A percentile compares a stretch with the other conserved stretches of the same genome.
Evolutionary conservation across 164 flowering plant genomes (phyloP).

Genomic region (Sextonia rubra): DNA sequence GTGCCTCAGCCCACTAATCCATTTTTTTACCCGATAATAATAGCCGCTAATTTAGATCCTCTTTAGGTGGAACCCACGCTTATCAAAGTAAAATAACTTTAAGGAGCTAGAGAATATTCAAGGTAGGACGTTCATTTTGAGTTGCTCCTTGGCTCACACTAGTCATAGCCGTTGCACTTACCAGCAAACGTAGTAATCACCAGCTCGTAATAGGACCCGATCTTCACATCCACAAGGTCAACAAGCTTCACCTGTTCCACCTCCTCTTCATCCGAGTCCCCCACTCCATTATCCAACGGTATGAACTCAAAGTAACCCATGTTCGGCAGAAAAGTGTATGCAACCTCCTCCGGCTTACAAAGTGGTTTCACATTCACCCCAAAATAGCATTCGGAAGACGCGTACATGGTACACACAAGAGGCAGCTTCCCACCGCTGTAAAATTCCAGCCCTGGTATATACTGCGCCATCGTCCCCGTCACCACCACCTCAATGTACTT

Average conservation of each 20-base stretch:
- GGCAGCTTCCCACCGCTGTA: constrained; percentile 65
- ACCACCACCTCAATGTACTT: constrained; percentile 86
- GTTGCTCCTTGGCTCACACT: no score
- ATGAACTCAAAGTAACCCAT: constrained; percentile 79
- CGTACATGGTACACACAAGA: constrained; percentile 68
- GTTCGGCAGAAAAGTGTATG: constrained; percentile 73
- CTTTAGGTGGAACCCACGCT: no score
- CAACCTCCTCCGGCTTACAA: constrained; percentile 54
- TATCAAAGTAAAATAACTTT: no score
- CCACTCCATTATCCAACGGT: constrained; percentile 44
- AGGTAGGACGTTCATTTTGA: no score
- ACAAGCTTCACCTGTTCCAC: constrained; percentile 36
- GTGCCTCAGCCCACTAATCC: no score
- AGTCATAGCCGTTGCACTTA: constrained; percentile 12
- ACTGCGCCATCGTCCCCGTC: constrained; percentile 88
- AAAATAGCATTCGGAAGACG: constrained; percentile 79
- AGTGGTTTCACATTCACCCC: constrained; percentile 79
- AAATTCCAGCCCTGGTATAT: constrained; percentile 63
- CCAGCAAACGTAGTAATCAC: constrained; percentile 87
- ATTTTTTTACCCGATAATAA: no score
- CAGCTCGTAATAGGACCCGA: constrained; percentile 65
- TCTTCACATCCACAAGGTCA: constrained; percentile 50
- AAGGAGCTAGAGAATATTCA: no score
- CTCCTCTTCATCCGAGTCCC: constrained; percentile 41
- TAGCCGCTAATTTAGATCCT: no score